These are phyloP conservation scores for Linum usitatissimum DNA, from an alignment of 345 rosid species.

Conservation along the genomic window DNA sequence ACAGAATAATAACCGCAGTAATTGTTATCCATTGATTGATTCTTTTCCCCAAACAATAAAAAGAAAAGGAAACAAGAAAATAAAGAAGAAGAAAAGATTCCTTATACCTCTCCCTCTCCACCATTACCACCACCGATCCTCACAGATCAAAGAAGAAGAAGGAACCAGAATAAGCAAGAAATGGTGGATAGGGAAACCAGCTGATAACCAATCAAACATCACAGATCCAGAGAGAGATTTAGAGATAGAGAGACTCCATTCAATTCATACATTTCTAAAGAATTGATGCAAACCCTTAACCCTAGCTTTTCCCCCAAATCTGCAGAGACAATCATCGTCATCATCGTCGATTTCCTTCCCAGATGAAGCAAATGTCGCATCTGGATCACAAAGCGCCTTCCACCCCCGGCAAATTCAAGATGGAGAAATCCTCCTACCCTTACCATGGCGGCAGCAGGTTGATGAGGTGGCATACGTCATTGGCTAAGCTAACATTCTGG, in stretches of 20 bases:
- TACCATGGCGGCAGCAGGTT: slow-evolving; percentile 19
- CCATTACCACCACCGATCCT: neutral
- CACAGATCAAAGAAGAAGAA: neutral
- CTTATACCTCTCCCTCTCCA: neutral
- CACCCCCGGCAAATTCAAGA: slow-evolving; percentile 92
- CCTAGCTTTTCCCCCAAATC: neutral
- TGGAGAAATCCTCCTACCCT: slow-evolving; percentile 65
- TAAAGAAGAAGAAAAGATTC: neutral
- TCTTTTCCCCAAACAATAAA: neutral
- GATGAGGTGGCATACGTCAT: slow-evolving; percentile 58
- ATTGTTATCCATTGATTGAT: neutral
- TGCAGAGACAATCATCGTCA: neutral
- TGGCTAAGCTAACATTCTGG: slow-evolving; percentile 76
- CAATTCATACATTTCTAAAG: neutral
- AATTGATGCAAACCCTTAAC: neutral
- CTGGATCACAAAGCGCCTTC: slow-evolving; percentile 64
- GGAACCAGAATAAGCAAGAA: neutral
- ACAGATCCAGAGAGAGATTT: neutral
- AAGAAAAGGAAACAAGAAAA: neutral
- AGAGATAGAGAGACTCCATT: neutral
- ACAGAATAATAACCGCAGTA: too few species aligned
- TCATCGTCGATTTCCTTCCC: neutral
- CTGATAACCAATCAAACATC: neutral
- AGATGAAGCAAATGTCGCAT: slow-evolving; percentile 61
- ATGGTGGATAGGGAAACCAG: neutral